Evolutionary conservation across 176 grass and related monocot species (phyloP).

Genomic region (Olyra latifolia): DNA sequence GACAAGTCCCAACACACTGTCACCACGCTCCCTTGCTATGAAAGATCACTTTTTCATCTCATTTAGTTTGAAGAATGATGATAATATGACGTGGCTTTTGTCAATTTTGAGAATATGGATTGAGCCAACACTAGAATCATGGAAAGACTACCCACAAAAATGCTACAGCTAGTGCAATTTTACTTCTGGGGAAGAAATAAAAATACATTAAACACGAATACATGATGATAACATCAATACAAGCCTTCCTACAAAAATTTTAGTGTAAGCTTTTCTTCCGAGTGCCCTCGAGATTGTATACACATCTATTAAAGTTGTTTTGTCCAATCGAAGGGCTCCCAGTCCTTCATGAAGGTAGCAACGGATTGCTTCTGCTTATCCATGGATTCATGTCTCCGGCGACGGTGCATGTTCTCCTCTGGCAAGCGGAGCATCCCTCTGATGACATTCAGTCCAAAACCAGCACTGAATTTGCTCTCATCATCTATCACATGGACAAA

Average conservation of each 20-base stretch:
- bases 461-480: conserved; percentile 69
- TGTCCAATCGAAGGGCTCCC: conserved; percentile 92
- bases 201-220: neutral
- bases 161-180: neutral
- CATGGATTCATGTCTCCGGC: conserved; percentile 60
- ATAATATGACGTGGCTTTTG: neutral
- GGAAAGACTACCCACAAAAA: neutral
- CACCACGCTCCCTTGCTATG: neutral
- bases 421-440: conserved; percentile 75
- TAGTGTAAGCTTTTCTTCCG: neutral
- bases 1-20: neutral
- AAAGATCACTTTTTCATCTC: neutral
- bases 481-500: conserved; percentile 97
- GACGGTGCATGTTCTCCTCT: conserved; percentile 85
- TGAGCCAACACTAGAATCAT: neutral
- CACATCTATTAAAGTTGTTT: conserved; percentile 57
- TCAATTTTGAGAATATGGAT: neutral
- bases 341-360: conserved; percentile 57
- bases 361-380: conserved; percentile 73
- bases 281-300: neutral
- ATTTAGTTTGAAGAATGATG: neutral
- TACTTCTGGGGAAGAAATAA: neutral
- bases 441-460: conserved; percentile 84
- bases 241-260: conserved; percentile 22
- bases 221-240: conserved; percentile 6